Evolutionary conservation across 129 eudicot species (phyloP).

Genomic region (Escallonia rubra): DNA sequence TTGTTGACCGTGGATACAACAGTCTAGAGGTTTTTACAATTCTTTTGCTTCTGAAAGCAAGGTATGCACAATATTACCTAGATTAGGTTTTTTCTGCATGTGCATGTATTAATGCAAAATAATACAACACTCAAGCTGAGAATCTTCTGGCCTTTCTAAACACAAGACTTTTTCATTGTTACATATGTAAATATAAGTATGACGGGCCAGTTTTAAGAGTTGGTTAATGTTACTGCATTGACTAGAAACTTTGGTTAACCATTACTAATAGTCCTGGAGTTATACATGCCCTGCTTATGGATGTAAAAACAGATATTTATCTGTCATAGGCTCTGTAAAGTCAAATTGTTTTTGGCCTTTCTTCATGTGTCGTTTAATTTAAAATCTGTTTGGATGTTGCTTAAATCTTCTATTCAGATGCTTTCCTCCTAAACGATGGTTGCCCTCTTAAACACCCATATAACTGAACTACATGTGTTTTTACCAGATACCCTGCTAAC

Average conservation of each 20-base stretch:
- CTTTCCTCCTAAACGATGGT: not conserved
- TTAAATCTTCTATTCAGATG: not conserved
- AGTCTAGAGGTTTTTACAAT: slow-evolving; percentile 97
- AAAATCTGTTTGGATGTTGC: not conserved
- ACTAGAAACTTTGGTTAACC: too few relatives aligned
- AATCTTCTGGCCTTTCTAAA: too few relatives aligned
- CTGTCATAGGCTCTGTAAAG: not conserved
- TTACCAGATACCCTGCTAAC: slow-evolving; percentile 85
- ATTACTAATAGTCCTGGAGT: too few relatives aligned
- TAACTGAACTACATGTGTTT: slow-evolving; percentile 3
- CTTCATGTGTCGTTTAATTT: not conserved
- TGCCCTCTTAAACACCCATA: not conserved
- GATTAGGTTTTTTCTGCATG: not conserved
- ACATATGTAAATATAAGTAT: too few relatives aligned
- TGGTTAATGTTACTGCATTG: too few relatives aligned
- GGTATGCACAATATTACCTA: slow-evolving; percentile 30
- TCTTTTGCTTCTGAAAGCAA: slow-evolving; percentile 94
- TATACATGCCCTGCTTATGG: too few relatives aligned
- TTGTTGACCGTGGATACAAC: slow-evolving; percentile 99
- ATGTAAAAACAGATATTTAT: too few relatives aligned
- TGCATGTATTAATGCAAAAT: not conserved
- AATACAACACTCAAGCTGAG: too few relatives aligned
- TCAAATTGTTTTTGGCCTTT: not conserved
- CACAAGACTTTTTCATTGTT: too few relatives aligned
- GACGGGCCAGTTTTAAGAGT: too few relatives aligned